Evolutionary conservation across 2,329 filamentous ascomycete species (phyloP), one percentile per base, ranked within the genome.

Genomic region (Aspergillus brasiliensis): DNA sequence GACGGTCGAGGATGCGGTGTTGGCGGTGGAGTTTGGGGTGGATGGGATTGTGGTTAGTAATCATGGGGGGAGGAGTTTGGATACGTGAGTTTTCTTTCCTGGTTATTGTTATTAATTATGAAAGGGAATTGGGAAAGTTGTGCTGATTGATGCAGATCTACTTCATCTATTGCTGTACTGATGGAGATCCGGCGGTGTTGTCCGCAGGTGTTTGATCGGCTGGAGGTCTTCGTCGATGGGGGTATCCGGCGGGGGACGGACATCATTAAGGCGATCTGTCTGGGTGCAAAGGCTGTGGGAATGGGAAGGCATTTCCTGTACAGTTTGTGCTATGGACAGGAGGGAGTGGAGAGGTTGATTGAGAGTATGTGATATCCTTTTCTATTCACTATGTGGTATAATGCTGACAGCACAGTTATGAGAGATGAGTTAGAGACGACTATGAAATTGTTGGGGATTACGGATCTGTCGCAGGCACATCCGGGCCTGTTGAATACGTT

Each of bases 11-110:
- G 84, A 87, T 67, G 84, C 84, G 0, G 75, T 77, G 13, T 66
- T 78, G 37, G 84, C 84, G 0, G 77, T 82, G 57, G 71, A 81
- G 51, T 72, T 77, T 57, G 83, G 83, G 0, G 75, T 83, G 54
- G 79, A 85, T 57, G 84, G 84, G 3, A 83, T 87, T 51, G 71
- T 85, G 60, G 65, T 87, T 28, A 84, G 81, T 61, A 87, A 87
- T 62, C 85, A 87, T 58, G 85, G 85, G 21, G 85, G 85, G 3
- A 75, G 85, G 27, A 82, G 83, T 1, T 74, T 85, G 1, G 84
- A 86, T 57, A 83, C 81, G 23, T 49, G 46, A 49, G 46, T 49
- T 17, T 3, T 31, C 8, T 48, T 5, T 19, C 8, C 31, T 49
- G n/a, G n/a, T n/a, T n/a, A n/a, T 31, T 11, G 10, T 48, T 48